These are phyloP conservation scores for Coemansia biformis DNA, from an alignment of 192 early-diverging fungal species.

Conservation along the genomic window DNA sequence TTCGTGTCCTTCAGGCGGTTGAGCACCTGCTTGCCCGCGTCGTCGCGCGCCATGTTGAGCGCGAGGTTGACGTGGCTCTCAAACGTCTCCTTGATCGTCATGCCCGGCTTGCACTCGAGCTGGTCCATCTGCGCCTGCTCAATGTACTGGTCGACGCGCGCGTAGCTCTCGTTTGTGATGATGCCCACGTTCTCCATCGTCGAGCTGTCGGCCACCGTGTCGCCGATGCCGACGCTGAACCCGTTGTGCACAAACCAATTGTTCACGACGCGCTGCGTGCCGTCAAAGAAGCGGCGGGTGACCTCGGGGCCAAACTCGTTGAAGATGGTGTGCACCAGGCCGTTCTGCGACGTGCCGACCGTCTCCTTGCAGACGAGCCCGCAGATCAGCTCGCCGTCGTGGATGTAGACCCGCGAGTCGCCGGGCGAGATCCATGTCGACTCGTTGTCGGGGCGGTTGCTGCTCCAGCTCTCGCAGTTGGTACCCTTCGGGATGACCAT, in stretches of 20 bases:
- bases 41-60: conserved; percentile 85
- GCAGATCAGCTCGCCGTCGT: conserved; percentile 86
- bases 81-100: conserved; percentile 89
- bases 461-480: conserved; percentile 77
- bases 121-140: conserved; percentile 75
- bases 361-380: conserved; percentile 96
- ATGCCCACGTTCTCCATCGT: conserved; percentile 76
- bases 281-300: conserved; percentile 87
- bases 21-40: conserved; percentile 81
- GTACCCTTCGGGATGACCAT: conserved; percentile 91
- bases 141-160: conserved; percentile 76
- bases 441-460: conserved; percentile 76
- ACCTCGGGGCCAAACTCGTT: conserved; percentile 86
- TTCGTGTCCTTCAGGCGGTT: conserved; percentile 81
- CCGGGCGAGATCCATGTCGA: conserved; percentile 71
- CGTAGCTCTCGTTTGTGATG: conserved; percentile 69
- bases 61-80: conserved; percentile 83
- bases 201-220: conserved; percentile 83
- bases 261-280: conserved; percentile 87
- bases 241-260: conserved; percentile 93
- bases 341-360: conserved; percentile 78
- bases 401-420: conserved; percentile 87
- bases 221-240: conserved; percentile 96
- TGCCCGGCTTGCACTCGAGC: conserved; percentile 80
- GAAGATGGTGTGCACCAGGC: conserved; percentile 91